phyloP scores from a whole-genome alignment of 73 alveolate genomes.

The Uronychia binucleata region DNA sequence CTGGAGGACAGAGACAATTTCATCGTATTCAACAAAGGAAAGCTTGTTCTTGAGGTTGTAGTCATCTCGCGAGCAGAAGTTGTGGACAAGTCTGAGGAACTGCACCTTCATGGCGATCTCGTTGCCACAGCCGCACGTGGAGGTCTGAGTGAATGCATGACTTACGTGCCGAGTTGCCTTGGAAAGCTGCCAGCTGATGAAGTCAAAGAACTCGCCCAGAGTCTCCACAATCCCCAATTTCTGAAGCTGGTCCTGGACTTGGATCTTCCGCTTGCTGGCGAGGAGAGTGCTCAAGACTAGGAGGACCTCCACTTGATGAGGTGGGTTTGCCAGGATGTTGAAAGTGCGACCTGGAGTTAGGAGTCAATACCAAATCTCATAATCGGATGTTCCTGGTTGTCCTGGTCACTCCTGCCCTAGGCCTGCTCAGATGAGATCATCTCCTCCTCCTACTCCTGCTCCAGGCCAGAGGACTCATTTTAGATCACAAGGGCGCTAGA shows the following conservation, averaged over 20 bases:
- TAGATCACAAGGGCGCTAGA: too few relatives aligned
- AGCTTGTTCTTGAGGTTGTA: slow-evolving; percentile 66
- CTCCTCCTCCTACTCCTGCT: too few relatives aligned
- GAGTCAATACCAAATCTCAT: background rate
- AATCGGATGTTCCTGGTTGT: too few relatives aligned
- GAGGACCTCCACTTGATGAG: background rate
- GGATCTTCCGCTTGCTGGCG: background rate
- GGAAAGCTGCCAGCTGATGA: background rate
- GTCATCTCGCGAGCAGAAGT: slow-evolving; percentile 68
- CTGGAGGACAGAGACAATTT: slow-evolving; percentile 43
- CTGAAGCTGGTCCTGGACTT: background rate
- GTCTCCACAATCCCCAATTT: background rate
- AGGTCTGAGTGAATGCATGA: background rate
- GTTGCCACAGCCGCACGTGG: background rate
- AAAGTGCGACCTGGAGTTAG: background rate
- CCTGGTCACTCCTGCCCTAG: too few relatives aligned
- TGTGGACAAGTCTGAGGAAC: slow-evolving; percentile 62
- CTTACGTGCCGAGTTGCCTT: background rate
- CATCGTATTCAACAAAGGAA: slow-evolving; percentile 58
- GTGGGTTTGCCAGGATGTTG: background rate
- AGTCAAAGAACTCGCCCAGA: background rate
- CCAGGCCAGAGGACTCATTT: too few relatives aligned
- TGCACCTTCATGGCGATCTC: slow-evolving; percentile 46
- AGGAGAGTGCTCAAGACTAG: background rate
- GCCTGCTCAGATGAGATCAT: too few relatives aligned